Base-by-base conservation (phyloP, 768 basidiomycete species). In the Rubroboletus satanas region DNA sequence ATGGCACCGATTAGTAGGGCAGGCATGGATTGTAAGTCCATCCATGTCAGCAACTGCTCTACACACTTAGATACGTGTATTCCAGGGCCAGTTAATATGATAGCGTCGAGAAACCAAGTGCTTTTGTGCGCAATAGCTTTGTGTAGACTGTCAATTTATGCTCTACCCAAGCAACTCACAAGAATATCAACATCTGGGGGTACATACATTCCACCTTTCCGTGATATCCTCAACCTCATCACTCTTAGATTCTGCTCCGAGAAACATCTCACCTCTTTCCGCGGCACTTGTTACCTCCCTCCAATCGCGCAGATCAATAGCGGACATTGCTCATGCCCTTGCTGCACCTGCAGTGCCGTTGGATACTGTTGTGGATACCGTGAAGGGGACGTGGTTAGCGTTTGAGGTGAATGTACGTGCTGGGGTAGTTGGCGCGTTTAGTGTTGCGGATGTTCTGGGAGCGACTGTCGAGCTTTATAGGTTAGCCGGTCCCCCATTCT, bases 311-410 rank as follows among this genome's bases (percentile, higher is more conserved):
- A 74, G 69, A 53, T 77, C 81, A n/a, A 73, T 83, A 31, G 71
- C 79, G 10, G 89, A 91, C 62, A 69, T 90, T 35, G 74, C 78
- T 21, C 85, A 86, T 62, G 59, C 75, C 26, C 73, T 91, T 32
- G 74, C 82, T 7, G 65, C 69, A 29, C 71, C 77, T 17, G 66
- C 75, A 2, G 66, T 75, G 6, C 60, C 80, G 0, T 58, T 77
- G 32, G 62, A 74, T 15, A 74, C 77, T n/a, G 71, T 80, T 8
- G 70, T 74, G 39, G 75, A 79, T 36, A 73, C 77, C 10, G 59
- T 91, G 36, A 75, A 69, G 57, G 76, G 77, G 31, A 68, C 77
- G 3, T 73, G 83, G 57, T 59, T 68, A 4, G 66, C 78, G 6
- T 70, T 85, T 33, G 83, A 83, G 51, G 66, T 49, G 36, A 69